These are phyloP conservation scores for Lithospermum erythrorhizon DNA, from an alignment of 257 asterid genomes.

Conservation along the genomic window DNA sequence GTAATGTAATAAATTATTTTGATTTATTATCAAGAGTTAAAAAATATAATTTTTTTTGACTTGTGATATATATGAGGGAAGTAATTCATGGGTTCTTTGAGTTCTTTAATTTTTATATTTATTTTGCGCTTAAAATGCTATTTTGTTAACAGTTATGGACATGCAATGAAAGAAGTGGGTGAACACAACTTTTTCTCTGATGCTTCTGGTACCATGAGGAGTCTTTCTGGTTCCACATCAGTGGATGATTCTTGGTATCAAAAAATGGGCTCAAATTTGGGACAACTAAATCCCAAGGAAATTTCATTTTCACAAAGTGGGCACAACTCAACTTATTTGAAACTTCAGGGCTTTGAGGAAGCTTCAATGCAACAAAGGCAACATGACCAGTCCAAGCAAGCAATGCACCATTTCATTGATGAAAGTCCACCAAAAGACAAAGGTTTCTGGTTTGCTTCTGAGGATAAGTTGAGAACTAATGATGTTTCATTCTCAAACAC, in stretches of 20 bases:
- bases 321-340: constrained; percentile 14
- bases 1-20: no score
- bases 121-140: not conserved
- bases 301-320: constrained; percentile 20
- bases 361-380: constrained; percentile 24
- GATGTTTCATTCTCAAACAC: constrained; percentile 20
- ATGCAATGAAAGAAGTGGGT: constrained; percentile 29
- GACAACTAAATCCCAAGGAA: constrained; percentile 33
- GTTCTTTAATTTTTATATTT: not conserved
- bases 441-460: constrained; percentile 31
- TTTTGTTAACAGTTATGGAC: constrained; percentile 22
- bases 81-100: not conserved
- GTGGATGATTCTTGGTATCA: constrained; percentile 40
- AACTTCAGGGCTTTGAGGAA: constrained; percentile 23
- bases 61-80: not conserved
- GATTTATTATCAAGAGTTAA: no score
- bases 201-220: constrained; percentile 34
- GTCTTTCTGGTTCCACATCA: constrained; percentile 16
- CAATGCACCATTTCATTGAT: constrained; percentile 87
- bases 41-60: no score
- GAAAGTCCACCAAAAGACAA: constrained; percentile 57
- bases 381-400: constrained; percentile 55
- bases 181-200: constrained; percentile 48
- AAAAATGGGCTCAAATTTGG: constrained; percentile 37
- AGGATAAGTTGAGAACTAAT: constrained; percentile 30